Evolutionary conservation across 2,329 filamentous ascomycete species (phyloP), one percentile per base, ranked within the genome.

Genomic region (Botrytis fabae): DNA sequence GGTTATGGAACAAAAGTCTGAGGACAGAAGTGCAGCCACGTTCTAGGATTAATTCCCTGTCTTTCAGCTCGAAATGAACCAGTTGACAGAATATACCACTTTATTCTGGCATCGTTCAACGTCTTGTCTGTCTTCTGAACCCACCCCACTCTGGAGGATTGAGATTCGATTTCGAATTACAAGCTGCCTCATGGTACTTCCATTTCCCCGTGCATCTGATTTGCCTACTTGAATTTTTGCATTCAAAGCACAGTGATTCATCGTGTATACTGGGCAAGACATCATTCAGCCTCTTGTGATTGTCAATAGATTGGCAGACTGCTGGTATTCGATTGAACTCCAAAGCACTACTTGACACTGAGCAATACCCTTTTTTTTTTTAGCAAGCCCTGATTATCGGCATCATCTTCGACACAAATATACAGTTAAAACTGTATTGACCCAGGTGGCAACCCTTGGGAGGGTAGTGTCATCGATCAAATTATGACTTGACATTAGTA

Each of bases 371-470:
- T 42, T 7, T 62, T 4, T 14, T 2, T n/a, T 4, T 14, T 2
- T n/a, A 3, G 32, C 14, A 40, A n/a, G 12, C 20, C 22, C 9
- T n/a, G 1, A 42, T n/a, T 0, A 42, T n/a, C 6, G 6, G 22
- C 35, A 28, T 42, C 35, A 3, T 25, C 4, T 18, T 42, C 9
- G 25, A 25, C 1, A 10, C 10, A 14, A 62, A 28, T 25, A 8
- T 7, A 40, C n/a, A 4, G 35, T 62, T 38, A 40, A 40, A 8
- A n/a, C n/a, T 61, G 59, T 48, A 42, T 7, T 20, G 14, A 48
- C 18, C 8, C 28, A 60, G 35, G 35, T 22, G 9, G 12, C 9
- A 0, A 35, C 20, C 3, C 28, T 35, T 8, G 18, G 35, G 57
- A 22, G 28, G n/a, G 28, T 60, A 60, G 57, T 60, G 57, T 10